A percentile compares a stretch with the other conserved stretches of the same genome.
Evolutionary conservation across 225 moss, liverwort and hornwort genomes (phyloP).

Genomic region (Polytrichum formosum): DNA sequence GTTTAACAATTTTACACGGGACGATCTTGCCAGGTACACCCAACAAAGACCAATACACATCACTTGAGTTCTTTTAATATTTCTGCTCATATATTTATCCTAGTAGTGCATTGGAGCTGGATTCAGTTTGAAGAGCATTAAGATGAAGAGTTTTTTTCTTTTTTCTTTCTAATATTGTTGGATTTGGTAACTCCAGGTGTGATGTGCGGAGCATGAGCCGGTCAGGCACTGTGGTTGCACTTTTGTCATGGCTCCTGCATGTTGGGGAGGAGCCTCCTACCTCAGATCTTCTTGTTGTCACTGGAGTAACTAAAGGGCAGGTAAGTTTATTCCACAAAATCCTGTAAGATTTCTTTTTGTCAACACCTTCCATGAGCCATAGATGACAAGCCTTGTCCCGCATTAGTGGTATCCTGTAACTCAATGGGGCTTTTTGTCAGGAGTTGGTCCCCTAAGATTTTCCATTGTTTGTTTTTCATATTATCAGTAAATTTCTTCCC

Average conservation of each 20-base stretch:
- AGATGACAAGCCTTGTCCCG: background rate
- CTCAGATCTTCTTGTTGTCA: constrained; percentile 67
- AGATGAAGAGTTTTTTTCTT: background rate
- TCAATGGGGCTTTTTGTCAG: no score
- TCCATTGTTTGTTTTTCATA: background rate
- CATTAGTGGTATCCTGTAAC: background rate
- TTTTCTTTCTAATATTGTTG: constrained; percentile 3
- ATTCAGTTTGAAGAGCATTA: no score
- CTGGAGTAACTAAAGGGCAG: constrained; percentile 61
- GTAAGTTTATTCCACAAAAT: constrained; percentile 28
- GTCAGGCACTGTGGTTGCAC: constrained; percentile 63
- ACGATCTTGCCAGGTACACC: constrained; percentile 66
- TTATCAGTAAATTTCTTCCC: background rate
- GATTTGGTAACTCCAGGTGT: constrained; percentile 44
- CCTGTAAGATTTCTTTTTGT: constrained; percentile 4
- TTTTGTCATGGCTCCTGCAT: constrained; percentile 71
- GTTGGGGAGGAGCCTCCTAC: constrained; percentile 54
- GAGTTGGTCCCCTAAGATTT: background rate
- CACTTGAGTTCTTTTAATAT: background rate
- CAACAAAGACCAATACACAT: background rate
- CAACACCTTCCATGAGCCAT: background rate
- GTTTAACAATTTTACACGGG: constrained; percentile 58
- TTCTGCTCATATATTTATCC: constrained; percentile 9
- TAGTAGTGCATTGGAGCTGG: background rate
- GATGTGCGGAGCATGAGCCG: constrained; percentile 73